A percentile compares a stretch with the other conserved stretches of the same genome.
phyloP scores from a whole-genome alignment of 2,329 filamentous ascomycete species.

The Beauveria brongniartii region DNA sequence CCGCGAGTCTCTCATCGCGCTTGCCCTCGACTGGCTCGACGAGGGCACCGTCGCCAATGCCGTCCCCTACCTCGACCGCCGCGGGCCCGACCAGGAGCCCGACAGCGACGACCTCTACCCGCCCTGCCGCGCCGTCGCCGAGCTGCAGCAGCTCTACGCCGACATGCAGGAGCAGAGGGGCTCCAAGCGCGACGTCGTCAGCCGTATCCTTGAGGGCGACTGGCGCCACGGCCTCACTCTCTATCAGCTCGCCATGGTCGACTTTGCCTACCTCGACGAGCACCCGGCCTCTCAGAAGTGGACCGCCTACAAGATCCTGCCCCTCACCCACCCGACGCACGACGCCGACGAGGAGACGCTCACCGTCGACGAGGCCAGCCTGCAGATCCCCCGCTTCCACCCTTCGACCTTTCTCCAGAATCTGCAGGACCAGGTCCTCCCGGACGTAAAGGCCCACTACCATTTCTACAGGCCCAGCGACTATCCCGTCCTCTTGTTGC shows the following conservation, averaged over 20 bases:
- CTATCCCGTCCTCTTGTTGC: constrained; percentile 64
- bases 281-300: constrained; percentile 57
- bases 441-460: constrained; percentile 77
- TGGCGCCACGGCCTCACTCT: constrained; percentile 58
- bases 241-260: constrained; percentile 62
- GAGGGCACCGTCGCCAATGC: constrained; percentile 53
- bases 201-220: constrained; percentile 58
- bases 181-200: constrained; percentile 54
- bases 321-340: constrained; percentile 33
- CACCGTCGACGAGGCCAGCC: constrained; percentile 35
- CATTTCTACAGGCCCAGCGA: constrained; percentile 64
- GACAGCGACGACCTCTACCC: constrained; percentile 61
- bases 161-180: constrained; percentile 52
- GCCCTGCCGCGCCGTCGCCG: constrained; percentile 54
- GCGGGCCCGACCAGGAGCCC: constrained; percentile 39
- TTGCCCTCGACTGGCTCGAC: constrained; percentile 72
- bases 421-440: constrained; percentile 65
- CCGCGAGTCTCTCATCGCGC: constrained; percentile 60
- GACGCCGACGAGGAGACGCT: constrained; percentile 31
- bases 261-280: constrained; percentile 58
- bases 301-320: constrained; percentile 53
- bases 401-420: constrained; percentile 71
- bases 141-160: constrained; percentile 57
- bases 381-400: constrained; percentile 63
- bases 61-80: constrained; percentile 25